Evolutionary conservation across 805 yeast species (phyloP).

Genomic region (Candida saitoana): DNA sequence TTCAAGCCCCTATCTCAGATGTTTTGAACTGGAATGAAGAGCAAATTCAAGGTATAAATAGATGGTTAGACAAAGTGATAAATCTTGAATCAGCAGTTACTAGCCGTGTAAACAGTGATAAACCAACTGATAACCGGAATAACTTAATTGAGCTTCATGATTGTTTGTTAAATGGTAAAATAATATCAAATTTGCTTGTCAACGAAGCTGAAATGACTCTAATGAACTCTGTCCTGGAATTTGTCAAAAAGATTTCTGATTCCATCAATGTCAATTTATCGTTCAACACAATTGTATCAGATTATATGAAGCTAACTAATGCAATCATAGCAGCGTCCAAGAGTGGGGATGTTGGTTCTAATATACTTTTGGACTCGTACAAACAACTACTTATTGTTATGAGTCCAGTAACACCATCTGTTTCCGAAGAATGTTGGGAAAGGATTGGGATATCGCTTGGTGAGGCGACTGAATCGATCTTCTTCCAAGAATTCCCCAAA

Average conservation of each 20-base stretch:
- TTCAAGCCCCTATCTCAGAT: conserved; percentile 86
- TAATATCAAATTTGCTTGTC: conserved; percentile 17
- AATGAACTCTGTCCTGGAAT: conserved; percentile 53
- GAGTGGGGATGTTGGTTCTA: conserved; percentile 28
- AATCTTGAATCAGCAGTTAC: conserved; percentile 19
- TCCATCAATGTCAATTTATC: conserved; percentile 59
- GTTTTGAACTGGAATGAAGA: conserved; percentile 85
- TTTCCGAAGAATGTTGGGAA: conserved; percentile 82
- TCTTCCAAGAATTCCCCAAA: conserved; percentile 64
- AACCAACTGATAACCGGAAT: conserved; percentile 1
- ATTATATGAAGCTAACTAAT: conserved; percentile 73
- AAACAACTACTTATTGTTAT: conserved; percentile 56
- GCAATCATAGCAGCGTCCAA: conserved; percentile 38
- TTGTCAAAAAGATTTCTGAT: conserved; percentile 47
- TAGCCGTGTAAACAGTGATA: neutral
- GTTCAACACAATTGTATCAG: conserved; percentile 83
- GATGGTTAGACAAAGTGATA: conserved; percentile 74
- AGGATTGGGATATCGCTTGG: conserved; percentile 11
- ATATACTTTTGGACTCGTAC: conserved; percentile 46
- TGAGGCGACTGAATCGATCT: conserved; percentile 45
- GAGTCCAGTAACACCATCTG: conserved; percentile 79
- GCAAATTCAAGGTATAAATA: conserved; percentile 79
- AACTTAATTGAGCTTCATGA: conserved; percentile 9
- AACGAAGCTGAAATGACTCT: conserved; percentile 48
- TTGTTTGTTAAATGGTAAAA: conserved; percentile 18